Evolutionary conservation across 2,329 filamentous ascomycete genomes (phyloP).

Genomic region (Stachybotrys elegans): DNA sequence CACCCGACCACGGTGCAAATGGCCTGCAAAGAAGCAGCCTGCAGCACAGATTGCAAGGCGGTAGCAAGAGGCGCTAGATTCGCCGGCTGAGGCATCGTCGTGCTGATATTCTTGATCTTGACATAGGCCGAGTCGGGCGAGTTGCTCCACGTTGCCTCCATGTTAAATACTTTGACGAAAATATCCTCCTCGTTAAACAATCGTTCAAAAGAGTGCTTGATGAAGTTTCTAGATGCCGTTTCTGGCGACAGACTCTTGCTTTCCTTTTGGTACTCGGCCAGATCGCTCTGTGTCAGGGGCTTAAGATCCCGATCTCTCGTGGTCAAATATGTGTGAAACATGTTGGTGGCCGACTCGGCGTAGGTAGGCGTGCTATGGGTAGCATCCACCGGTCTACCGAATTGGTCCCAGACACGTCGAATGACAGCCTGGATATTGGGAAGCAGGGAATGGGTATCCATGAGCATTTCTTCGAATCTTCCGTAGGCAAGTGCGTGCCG

Average conservation of each 20-base stretch:
- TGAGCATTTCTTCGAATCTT: conserved; percentile 53
- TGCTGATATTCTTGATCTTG: conserved; percentile 43
- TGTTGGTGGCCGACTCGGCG: conserved; percentile 46
- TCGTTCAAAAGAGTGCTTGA: conserved; percentile 57
- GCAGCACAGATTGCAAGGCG: conserved; percentile 43
- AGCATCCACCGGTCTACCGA: conserved; percentile 38
- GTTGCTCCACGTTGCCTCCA: conserved; percentile 49
- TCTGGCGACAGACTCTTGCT: conserved; percentile 44
- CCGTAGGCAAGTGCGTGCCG: conserved; percentile 56
- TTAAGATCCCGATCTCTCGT: conserved; percentile 50
- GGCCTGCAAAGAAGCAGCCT: conserved; percentile 40
- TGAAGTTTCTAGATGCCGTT: conserved; percentile 51
- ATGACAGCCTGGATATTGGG: conserved; percentile 51
- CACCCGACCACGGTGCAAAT: conserved; percentile 53
- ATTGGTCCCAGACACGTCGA: conserved; percentile 45
- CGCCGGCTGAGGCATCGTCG: conserved; percentile 46
- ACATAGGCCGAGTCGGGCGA: conserved; percentile 46
- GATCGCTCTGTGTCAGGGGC: conserved; percentile 46
- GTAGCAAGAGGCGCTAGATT: conserved; percentile 49
- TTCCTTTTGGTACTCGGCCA: conserved; percentile 50
- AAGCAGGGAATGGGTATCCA: conserved; percentile 51
- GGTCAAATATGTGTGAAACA: conserved; percentile 49
- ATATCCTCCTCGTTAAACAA: conserved; percentile 50
- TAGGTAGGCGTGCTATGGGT: conserved; percentile 45
- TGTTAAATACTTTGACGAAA: conserved; percentile 50